Conservation (phyloP, 1,284 basidiomycete species). For the Phaffia rhodozyma region DNA sequence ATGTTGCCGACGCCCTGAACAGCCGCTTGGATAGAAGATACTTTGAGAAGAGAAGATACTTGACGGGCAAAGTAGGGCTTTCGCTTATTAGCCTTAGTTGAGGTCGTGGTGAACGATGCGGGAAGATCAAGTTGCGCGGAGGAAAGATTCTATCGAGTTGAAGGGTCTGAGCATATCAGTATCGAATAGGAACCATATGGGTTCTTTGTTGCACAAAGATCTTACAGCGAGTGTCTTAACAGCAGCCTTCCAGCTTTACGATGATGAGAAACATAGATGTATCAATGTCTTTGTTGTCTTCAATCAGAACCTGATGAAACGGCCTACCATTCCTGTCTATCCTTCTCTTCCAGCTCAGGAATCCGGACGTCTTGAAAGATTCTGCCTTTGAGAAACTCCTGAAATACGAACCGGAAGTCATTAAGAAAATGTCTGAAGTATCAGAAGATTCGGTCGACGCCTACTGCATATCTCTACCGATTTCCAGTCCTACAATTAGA, state of each 20-base stretch:
- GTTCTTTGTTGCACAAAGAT: too few species aligned
- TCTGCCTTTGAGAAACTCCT: constrained; percentile 73
- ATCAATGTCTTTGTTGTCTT: neutral
- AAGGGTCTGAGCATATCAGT: neutral
- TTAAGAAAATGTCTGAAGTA: too few species aligned
- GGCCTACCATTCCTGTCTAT: constrained; percentile 57
- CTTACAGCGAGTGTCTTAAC: constrained; percentile 54
- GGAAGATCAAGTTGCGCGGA: constrained; percentile 49
- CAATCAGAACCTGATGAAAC: neutral
- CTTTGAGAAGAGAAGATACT: constrained; percentile 65
- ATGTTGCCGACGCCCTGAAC: constrained; percentile 46
- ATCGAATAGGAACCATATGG: neutral
- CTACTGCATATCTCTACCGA: too few species aligned
- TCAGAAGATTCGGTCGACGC: too few species aligned
- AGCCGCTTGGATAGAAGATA: constrained; percentile 49
- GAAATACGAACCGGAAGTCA: too few species aligned
- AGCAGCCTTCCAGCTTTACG: constrained; percentile 59
- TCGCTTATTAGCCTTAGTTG: constrained; percentile 24
- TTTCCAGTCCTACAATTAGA: too few species aligned
- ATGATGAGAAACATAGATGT: neutral
- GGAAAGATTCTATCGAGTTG: constrained; percentile 39
- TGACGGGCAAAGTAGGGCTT: constrained; percentile 77
- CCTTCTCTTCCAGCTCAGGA: constrained; percentile 50
- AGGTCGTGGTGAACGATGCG: constrained; percentile 57
- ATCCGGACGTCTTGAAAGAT: constrained; percentile 80